phyloP scores from a whole-genome alignment of 768 basidiomycete species.

The Nidularia sp. region DNA sequence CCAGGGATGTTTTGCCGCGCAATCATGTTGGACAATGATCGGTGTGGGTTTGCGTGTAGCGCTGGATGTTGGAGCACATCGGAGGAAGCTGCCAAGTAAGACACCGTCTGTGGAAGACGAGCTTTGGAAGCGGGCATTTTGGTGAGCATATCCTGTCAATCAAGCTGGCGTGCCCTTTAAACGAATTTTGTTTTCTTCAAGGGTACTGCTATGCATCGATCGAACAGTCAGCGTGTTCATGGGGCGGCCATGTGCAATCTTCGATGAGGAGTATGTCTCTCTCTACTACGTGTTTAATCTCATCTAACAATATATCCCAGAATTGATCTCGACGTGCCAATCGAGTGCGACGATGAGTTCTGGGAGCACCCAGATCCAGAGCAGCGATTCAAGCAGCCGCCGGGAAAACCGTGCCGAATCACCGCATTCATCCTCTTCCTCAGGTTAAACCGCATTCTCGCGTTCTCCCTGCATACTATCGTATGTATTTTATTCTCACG shows the following conservation, averaged over 20 bases:
- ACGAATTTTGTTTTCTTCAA: too few species aligned
- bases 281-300: neutral
- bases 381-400: slow-evolving; percentile 59
- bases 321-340: slow-evolving; percentile 60
- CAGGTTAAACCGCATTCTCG: slow-evolving; percentile 48
- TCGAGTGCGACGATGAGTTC: slow-evolving; percentile 60
- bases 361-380: slow-evolving; percentile 53
- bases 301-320: slow-evolving; percentile 21
- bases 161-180: neutral
- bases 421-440: slow-evolving; percentile 46
- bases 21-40: slow-evolving; percentile 54
- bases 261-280: slow-evolving; percentile 62
- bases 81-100: slow-evolving; percentile 19
- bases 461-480: neutral
- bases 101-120: slow-evolving; percentile 50
- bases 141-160: slow-evolving; percentile 20
- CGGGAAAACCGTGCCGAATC: slow-evolving; percentile 43
- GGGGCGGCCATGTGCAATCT: slow-evolving; percentile 64
- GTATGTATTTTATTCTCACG: neutral
- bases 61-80: slow-evolving; percentile 69
- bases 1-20: slow-evolving; percentile 44
- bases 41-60: slow-evolving; percentile 62
- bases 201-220: slow-evolving; percentile 40
- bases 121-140: slow-evolving; percentile 63
- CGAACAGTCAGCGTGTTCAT: slow-evolving; percentile 36